Conservation (phyloP, 352 stramenopile species). For the Globisporangium sylvaticum region DNA sequence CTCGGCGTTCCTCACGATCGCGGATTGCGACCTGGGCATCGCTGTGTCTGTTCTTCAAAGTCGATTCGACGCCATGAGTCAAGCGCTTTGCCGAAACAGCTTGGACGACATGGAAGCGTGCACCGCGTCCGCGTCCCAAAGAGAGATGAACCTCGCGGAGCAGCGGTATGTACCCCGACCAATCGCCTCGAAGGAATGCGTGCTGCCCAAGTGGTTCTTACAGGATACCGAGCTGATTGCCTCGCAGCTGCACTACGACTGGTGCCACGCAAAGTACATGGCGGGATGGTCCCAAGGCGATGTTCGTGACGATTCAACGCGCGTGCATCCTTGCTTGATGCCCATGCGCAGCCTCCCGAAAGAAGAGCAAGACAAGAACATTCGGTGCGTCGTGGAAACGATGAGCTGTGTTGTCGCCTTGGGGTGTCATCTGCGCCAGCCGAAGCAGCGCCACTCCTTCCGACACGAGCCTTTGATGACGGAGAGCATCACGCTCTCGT, state of each 20-base stretch:
- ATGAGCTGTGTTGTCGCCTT: conserved; percentile 60
- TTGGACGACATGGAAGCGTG: background rate
- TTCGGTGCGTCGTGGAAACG: conserved; percentile 46
- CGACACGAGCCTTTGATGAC: conserved; percentile 23
- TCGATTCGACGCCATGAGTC: conserved; percentile 37
- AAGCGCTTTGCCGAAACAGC: conserved; percentile 9
- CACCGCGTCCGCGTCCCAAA: background rate
- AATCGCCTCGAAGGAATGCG: conserved; percentile 27
- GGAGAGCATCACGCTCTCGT: conserved; percentile 40
- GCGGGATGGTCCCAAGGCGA: conserved; percentile 39
- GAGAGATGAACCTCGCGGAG: background rate
- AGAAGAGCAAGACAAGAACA: conserved; percentile 35
- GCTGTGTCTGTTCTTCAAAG: conserved; percentile 57
- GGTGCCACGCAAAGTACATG: conserved; percentile 49
- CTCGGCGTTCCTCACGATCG: conserved; percentile 29
- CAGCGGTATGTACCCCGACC: conserved; percentile 33
- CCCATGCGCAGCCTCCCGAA: conserved; percentile 44
- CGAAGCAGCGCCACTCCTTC: conserved; percentile 7
- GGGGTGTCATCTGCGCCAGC: conserved; percentile 33
- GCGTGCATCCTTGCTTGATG: conserved; percentile 46
- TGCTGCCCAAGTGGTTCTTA: conserved; percentile 33
- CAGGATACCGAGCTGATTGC: conserved; percentile 30
- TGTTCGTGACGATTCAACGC: conserved; percentile 32
- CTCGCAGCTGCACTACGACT: conserved; percentile 63
- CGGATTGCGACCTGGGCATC: conserved; percentile 39